Percentiles rank a stretch among this genome's conserved stretches.
phyloP scores from a whole-genome alignment of 441 rosid species.

The Iberis amara region DNA sequence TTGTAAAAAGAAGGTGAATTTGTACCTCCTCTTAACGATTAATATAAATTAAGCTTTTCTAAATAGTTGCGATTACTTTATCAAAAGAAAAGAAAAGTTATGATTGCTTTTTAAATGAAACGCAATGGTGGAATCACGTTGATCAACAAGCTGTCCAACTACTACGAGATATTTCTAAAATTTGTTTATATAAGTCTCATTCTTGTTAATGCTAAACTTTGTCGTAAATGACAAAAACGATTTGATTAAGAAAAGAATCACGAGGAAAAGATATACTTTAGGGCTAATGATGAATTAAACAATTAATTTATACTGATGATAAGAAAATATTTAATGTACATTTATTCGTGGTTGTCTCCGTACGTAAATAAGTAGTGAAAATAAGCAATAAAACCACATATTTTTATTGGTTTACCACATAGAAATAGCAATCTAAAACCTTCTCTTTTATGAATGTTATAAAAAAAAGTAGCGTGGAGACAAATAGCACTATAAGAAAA shows the following conservation, averaged over 20 bases:
- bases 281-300: not conserved
- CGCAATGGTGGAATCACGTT: conserved; percentile 22
- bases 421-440: too few relatives aligned
- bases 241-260: conserved; percentile 27
- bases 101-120: not conserved
- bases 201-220: conserved; percentile 7
- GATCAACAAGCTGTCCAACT: conserved; percentile 21
- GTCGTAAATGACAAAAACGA: conserved; percentile 19
- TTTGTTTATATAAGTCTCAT: conserved; percentile 4
- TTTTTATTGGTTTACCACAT: too few relatives aligned
- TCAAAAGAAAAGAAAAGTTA: too few relatives aligned
- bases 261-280: conserved; percentile 12
- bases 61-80: too few relatives aligned
- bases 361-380: too few relatives aligned
- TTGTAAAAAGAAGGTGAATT: too few relatives aligned
- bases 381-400: too few relatives aligned
- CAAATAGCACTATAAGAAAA: too few relatives aligned
- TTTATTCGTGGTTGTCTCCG: conserved; percentile 18
- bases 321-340: not conserved
- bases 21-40: too few relatives aligned
- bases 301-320: not conserved
- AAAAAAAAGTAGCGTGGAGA: too few relatives aligned
- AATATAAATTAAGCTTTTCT: too few relatives aligned
- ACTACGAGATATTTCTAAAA: conserved; percentile 12
- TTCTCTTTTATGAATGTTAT: too few relatives aligned